Base-by-base conservation (phyloP, 2,329 filamentous ascomycete genomes). In the Gnomoniopsis smithogilvyi region DNA sequence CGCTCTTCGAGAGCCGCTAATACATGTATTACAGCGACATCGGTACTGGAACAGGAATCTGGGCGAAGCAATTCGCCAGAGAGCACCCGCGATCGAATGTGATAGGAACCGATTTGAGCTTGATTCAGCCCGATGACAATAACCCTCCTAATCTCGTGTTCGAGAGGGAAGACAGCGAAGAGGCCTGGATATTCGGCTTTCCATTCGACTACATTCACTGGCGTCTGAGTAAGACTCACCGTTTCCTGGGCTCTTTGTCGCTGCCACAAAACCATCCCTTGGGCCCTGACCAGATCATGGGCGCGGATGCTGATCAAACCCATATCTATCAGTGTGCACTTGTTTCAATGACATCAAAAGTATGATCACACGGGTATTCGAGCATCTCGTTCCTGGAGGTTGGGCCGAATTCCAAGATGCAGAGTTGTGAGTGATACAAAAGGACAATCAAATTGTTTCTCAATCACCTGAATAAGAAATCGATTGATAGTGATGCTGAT, bases 281-380 rank as follows among this genome's bases (percentile, higher is more conserved):
- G 34, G 34, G 34, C 34, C 15, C n/a, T n/a, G n/a, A n/a, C n/a
- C n/a, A n/a, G n/a, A n/a, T n/a, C n/a, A n/a, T n/a, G n/a, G n/a
- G n/a, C n/a, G n/a, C n/a, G n/a, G n/a, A n/a, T n/a, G n/a, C n/a
- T n/a, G n/a, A 38, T 10, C 34, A 8, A 38, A 10, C 34, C 10
- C 15, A 15, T 38, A 15, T 15, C 15, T 38, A 15, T 19, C 7
- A 43, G 19, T 59, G 2, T 46, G 41, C 17, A 54, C 56, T 14
- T 59, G 56, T 38, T 59, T 59, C 8, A 72, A 77, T 55, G 80
- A 80, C 64, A 74, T 78, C 55, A 66, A 66, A 1, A 74, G 82
- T 50, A 71, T 84, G 21, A 80, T 88, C 55, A 69, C 71, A 33
- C 79, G 79, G 60, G 78, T 80, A 3, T 82, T 74, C 63, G 68